Evolutionary conservation across 2,329 filamentous ascomycete species (phyloP).

Genomic region (Ophiostoma montium): DNA sequence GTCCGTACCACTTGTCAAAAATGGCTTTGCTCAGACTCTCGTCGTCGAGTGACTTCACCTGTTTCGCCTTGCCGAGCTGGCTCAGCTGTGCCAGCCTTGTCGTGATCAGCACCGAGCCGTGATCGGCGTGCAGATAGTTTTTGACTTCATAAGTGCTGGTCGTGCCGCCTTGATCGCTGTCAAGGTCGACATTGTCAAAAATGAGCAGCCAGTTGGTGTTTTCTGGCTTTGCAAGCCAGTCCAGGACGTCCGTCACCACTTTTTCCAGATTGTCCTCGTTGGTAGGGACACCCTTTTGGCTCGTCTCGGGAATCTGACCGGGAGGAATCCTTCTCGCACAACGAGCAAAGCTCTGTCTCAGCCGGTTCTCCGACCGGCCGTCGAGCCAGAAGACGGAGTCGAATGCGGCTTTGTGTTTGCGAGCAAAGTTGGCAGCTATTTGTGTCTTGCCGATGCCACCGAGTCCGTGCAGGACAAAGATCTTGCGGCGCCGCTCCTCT

Average conservation of each 20-base stretch:
- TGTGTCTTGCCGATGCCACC: constrained; percentile 14
- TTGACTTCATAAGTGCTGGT: constrained; percentile 3
- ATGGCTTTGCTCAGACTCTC: constrained; percentile 16
- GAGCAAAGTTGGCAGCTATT: constrained; percentile 13
- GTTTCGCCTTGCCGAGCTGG: constrained; percentile 14
- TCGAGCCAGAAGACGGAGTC: constrained; percentile 22
- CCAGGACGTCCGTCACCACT: constrained; percentile 15
- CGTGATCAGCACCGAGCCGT: constrained; percentile 19
- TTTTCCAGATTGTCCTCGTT: constrained; percentile 11
- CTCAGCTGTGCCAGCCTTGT: constrained; percentile 15
- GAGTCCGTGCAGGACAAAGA: constrained; percentile 14
- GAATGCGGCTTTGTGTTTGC: constrained; percentile 14
- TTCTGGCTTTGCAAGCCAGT: constrained; percentile 16
- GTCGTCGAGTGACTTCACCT: constrained; percentile 14
- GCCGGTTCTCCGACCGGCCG: constrained; percentile 17
- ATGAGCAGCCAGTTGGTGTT: constrained; percentile 22
- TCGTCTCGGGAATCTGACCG: constrained; percentile 11
- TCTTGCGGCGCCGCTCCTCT: constrained; percentile 3
- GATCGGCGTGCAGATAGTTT: constrained; percentile 15
- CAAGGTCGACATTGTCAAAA: constrained; percentile 22
- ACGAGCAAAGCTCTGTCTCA: constrained; percentile 18
- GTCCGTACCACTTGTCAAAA: constrained; percentile 16
- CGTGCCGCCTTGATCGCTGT: constrained; percentile 9
- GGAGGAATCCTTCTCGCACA: constrained; percentile 14
- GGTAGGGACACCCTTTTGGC: background rate